A percentile compares a stretch with the other conserved stretches of the same genome.
Evolutionary conservation across 106 monocot genomes (phyloP).

Genomic region (Allium cepa): DNA sequence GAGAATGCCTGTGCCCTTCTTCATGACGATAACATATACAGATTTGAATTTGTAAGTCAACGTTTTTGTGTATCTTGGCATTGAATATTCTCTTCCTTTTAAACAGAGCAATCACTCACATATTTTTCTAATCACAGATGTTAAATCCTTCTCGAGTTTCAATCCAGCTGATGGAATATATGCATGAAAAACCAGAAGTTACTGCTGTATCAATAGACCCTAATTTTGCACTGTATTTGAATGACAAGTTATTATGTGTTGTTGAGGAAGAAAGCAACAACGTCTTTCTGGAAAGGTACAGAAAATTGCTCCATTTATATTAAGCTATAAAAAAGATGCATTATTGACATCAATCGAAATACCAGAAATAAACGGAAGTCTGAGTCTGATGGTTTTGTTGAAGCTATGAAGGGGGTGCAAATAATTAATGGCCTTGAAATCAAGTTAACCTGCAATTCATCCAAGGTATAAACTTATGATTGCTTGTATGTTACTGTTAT

Average conservation of each 20-base stretch:
- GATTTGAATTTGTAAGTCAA: constrained; percentile 76
- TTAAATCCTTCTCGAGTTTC: constrained; percentile 46
- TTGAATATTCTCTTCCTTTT: background rate
- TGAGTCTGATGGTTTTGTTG: constrained; percentile 41
- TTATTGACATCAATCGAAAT: background rate
- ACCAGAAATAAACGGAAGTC: constrained; percentile 73
- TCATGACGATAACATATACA: constrained; percentile 74
- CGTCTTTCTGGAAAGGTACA: constrained; percentile 45
- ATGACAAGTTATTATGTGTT: constrained; percentile 51
- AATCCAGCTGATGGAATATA: constrained; percentile 83
- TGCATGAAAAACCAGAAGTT: constrained; percentile 69
- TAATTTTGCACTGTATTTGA: constrained; percentile 65
- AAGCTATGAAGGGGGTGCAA: constrained; percentile 43
- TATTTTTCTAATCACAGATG: constrained; percentile 27
- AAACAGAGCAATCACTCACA: background rate
- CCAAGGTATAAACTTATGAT: constrained; percentile 43
- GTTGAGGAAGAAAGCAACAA: constrained; percentile 16
- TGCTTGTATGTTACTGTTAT: no score
- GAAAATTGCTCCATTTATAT: background rate
- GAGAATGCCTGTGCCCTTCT: constrained; percentile 87
- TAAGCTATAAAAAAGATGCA: background rate
- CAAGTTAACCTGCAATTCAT: constrained; percentile 77
- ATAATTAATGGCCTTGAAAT: constrained; percentile 81
- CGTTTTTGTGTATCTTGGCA: no score
- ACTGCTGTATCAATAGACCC: constrained; percentile 77